Base-by-base conservation (phyloP, 1,139 yeast genomes). In the Geotrichum restrictum region DNA sequence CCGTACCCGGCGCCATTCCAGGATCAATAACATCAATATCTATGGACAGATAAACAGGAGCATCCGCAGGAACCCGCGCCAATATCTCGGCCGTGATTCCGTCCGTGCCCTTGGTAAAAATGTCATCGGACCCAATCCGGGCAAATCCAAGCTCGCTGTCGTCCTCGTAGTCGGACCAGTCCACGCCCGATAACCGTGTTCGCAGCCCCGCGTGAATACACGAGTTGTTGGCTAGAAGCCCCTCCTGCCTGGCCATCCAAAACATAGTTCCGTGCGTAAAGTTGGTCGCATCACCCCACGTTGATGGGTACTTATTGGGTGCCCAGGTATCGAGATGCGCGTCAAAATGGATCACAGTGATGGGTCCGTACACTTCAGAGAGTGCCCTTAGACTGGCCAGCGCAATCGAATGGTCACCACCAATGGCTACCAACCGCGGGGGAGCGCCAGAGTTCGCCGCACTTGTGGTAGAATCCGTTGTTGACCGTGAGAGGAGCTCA, bases 11-110 rank as follows among this genome's bases (percentile, higher is more conserved):
- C 2, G 89, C 88, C 61, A 82, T 77, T 1, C 85, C 88, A 1
- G 93, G 93, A 64, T 85, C 94, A 58, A 85, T 72, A n/a, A 83
- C 88, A 66, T 85, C 94, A 45, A 85, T 82, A 65, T 85, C 94
- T 33, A 85, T 84, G 11, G 87, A 81, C 40, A 85, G 71, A 62
- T 83, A 85, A 0, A 85, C 84, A 7, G 93, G 88, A 10, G 77
- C 73, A 54, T 80, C 78, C 1, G 70, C 66, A 56, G 78, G 69
- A 42, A 84, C 79, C 49, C 73, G 74, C 18, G 73, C 63, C 16
- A 79, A 73, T 18, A 84, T 83, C 41, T 73, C 73, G 34, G 79
- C 75, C 2, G 78, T 74, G 10, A 89, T 89, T 14, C 69, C 68
- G 7, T 56, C 56, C 2, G 68, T 57, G 14, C 69, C 69, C 24